Evolutionary conservation across 2,329 filamentous ascomycete species (phyloP), one percentile per base, ranked within the genome.

Genomic region (Dothideomycetes sp.): DNA sequence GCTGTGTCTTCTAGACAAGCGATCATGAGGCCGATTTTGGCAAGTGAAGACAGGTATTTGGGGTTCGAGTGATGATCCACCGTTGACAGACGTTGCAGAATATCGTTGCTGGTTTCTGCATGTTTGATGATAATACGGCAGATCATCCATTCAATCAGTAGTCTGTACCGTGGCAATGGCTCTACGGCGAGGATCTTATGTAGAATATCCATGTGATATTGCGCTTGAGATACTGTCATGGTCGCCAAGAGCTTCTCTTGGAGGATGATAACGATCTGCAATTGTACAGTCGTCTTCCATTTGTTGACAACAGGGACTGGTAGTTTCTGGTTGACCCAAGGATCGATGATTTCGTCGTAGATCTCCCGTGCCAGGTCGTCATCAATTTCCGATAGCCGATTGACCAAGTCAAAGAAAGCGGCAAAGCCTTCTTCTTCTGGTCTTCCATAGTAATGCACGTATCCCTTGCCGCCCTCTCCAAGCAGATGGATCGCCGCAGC

Each of bases 281-380:
- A 50, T 41, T 70, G 67, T n/a, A 66, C 45, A 0, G 61, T 59
- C n/a, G 60, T 58, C 46, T 71, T 71, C 65, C 65, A 70, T 34
- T 62, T 60, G 43, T 56, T 63, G 30, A 68, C 62, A 27, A 64
- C 61, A 3, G 62, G 62, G 8, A 63, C 52, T 3, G 65, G 62
- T 9, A 53, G 46, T 44, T 60, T 63, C 43, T 70, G 68, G 10
- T 49, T 48, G 15, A 50, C 49, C 66, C 67, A 71, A 8, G 59
- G 63, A 19, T 64, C 46, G 3, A 68, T 40, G 1, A 68, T 41
- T 4, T 46, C 45, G 16, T 59, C 46, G 7, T 67, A 46, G 1
- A 67, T 48, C 2, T 46, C 38, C 37, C 46, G 49, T 9, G 52
- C 51, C 16, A 56, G 38, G 3, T 35, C 29, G 2, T 45, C n/a